These are phyloP conservation scores for Canariomyces notabilis DNA, from an alignment of 2,329 filamentous ascomycete genomes.

Conservation along the genomic window DNA sequence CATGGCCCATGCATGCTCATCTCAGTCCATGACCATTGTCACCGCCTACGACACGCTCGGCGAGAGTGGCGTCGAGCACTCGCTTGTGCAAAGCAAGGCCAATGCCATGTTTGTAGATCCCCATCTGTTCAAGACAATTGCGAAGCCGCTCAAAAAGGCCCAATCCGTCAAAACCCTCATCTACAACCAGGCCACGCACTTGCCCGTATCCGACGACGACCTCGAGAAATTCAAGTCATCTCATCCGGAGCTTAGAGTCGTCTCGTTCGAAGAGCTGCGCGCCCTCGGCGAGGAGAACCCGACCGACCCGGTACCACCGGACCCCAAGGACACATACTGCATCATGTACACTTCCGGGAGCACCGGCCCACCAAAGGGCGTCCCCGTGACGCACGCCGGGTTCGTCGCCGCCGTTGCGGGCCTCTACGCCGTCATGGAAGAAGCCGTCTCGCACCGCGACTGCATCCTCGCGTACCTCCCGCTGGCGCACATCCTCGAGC, in stretches of 20 bases:
- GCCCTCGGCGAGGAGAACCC: slow-evolving; percentile 61
- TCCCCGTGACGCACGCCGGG: slow-evolving; percentile 72
- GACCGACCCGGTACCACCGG: slow-evolving; percentile 65
- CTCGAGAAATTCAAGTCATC: slow-evolving; percentile 52
- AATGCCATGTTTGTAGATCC: slow-evolving; percentile 85
- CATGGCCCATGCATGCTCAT: slow-evolving; percentile 69
- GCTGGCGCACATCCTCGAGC: slow-evolving; percentile 92
- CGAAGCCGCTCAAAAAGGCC: slow-evolving; percentile 51
- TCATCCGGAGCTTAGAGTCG: slow-evolving; percentile 48
- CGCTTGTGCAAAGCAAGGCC: slow-evolving; percentile 73
- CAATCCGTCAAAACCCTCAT: slow-evolving; percentile 55
- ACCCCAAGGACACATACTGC: slow-evolving; percentile 74
- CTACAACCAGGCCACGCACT: slow-evolving; percentile 53
- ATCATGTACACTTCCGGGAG: slow-evolving; percentile 85
- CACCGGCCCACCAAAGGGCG: slow-evolving; percentile 85
- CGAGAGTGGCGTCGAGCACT: slow-evolving; percentile 77
- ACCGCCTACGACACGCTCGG: slow-evolving; percentile 94
- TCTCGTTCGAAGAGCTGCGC: slow-evolving; percentile 52
- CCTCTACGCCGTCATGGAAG: slow-evolving; percentile 70
- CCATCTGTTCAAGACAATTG: slow-evolving; percentile 61
- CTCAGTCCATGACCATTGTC: slow-evolving; percentile 86
- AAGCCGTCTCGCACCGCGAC: slow-evolving; percentile 72
- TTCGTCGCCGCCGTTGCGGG: slow-evolving; percentile 81
- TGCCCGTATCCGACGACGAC: slow-evolving; percentile 48
- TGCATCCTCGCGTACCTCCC: slow-evolving; percentile 85